A percentile compares a stretch with the other conserved stretches of the same genome.
phyloP scores from a whole-genome alignment of 257 asterid genomes.

The Solanum chaucha region DNA sequence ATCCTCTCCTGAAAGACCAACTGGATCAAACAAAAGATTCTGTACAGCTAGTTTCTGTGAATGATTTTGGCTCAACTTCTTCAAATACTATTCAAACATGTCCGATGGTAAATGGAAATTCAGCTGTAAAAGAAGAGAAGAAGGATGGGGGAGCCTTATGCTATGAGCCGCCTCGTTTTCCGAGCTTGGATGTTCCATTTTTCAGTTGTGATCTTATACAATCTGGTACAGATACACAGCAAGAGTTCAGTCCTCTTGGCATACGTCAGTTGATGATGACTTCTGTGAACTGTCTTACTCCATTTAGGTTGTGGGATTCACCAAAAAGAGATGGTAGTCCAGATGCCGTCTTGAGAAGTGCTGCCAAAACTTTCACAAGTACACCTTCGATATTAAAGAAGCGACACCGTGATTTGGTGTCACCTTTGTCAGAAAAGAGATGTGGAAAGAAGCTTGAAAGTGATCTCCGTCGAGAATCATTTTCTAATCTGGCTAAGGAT shows the following conservation, averaged over 20 bases:
- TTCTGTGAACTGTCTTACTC: constrained; percentile 45
- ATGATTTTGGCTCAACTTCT: constrained; percentile 39
- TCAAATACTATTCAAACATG: constrained; percentile 24
- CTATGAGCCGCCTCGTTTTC: constrained; percentile 94
- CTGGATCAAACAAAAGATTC: constrained; percentile 27
- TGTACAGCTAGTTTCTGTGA: constrained; percentile 35
- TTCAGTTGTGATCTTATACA: constrained; percentile 88
- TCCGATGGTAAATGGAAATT: constrained; percentile 23
- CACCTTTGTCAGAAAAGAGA: constrained; percentile 85
- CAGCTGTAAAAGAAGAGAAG: constrained; percentile 21
- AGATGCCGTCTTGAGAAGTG: constrained; percentile 70
- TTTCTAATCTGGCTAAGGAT: constrained; percentile 37
- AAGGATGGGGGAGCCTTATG: constrained; percentile 55
- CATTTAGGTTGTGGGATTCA: constrained; percentile 81
- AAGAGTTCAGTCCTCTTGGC: constrained; percentile 95
- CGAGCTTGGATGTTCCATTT: constrained; percentile 82
- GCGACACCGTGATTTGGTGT: constrained; percentile 73
- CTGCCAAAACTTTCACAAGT: constrained; percentile 70
- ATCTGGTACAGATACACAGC: constrained; percentile 63
- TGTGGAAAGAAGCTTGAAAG: constrained; percentile 57
- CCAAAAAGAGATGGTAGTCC: constrained; percentile 81
- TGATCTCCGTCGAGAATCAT: constrained; percentile 28
- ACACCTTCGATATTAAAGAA: constrained; percentile 92
- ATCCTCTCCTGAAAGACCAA: constrained; percentile 9
- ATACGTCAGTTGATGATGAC: constrained; percentile 89